phyloP scores from a whole-genome alignment of 768 basidiomycete genomes.

The Boletus speciosus region DNA sequence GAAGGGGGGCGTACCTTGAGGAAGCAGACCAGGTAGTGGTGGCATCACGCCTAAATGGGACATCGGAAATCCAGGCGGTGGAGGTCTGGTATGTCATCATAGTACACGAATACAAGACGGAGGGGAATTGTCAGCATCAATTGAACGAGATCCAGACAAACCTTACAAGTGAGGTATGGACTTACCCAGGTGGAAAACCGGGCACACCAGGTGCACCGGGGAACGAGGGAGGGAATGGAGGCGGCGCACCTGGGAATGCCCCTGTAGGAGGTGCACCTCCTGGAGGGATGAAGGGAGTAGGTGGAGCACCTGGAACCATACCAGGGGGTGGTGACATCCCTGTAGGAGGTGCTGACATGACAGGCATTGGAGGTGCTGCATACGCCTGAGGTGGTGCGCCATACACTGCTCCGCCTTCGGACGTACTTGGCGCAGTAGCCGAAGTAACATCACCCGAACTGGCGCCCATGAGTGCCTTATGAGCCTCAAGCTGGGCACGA shows the following conservation, averaged over 20 bases:
- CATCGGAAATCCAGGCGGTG: conserved; percentile 54
- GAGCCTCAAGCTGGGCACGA: conserved; percentile 79
- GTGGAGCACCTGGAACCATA: conserved; percentile 43
- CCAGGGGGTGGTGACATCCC: conserved; percentile 38
- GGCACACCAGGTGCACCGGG: conserved; percentile 45
- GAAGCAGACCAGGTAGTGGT: conserved; percentile 32
- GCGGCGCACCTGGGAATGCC: conserved; percentile 39
- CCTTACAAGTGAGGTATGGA: conserved; percentile 15
- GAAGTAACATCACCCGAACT: conserved; percentile 33
- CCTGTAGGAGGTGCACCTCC: conserved; percentile 37
- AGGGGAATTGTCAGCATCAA: conserved; percentile 21
- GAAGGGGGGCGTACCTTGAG: conserved; percentile 38
- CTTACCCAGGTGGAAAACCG: conserved; percentile 58
- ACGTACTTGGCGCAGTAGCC: conserved; percentile 36
- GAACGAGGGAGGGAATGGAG: conserved; percentile 39
- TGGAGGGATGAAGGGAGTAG: conserved; percentile 37
- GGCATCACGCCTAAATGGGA: conserved; percentile 42
- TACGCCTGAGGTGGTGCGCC: conserved; percentile 75
- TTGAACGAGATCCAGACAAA: conserved; percentile 13
- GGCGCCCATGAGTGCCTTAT: conserved; percentile 87
- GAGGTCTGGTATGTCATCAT: conserved; percentile 33
- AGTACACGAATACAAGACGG: conserved; percentile 1
- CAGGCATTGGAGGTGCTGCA: conserved; percentile 38
- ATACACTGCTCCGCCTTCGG: conserved; percentile 53
- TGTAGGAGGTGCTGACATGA: conserved; percentile 22